Percentiles rank a stretch among this genome's conserved stretches.
phyloP scores from a whole-genome alignment of 768 basidiomycete genomes.

The Suillus hirtellus region DNA sequence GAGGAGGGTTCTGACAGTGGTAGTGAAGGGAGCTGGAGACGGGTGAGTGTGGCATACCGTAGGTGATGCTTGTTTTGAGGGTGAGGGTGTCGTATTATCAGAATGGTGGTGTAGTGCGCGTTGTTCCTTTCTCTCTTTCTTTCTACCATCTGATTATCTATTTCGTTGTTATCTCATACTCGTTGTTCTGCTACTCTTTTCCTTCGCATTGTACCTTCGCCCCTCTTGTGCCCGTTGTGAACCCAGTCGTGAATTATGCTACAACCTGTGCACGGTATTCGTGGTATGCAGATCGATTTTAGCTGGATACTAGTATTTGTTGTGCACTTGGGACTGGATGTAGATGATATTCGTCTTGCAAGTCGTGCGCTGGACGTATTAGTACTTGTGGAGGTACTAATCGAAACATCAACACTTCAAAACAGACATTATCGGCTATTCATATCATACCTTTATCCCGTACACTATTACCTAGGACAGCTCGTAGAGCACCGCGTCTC shows the following conservation, averaged over 20 bases:
- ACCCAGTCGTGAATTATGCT: neutral
- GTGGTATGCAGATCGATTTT: neutral
- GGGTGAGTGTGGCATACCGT: neutral
- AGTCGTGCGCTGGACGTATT: neutral
- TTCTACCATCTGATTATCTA: neutral
- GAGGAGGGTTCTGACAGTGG: neutral
- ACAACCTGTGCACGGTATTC: neutral
- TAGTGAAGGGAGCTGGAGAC: slow-evolving; percentile 4
- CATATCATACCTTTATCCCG: too few species aligned
- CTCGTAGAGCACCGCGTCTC: too few species aligned
- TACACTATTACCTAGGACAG: too few species aligned
- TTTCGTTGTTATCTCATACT: neutral
- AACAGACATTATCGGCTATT: too few species aligned
- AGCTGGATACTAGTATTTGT: neutral
- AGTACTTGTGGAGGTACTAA: too few species aligned
- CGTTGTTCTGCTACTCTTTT: neutral
- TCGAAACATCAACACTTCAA: too few species aligned
- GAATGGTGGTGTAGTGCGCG: neutral
- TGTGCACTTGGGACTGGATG: neutral
- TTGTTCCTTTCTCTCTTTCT: neutral
- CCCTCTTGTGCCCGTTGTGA: neutral
- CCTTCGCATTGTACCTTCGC: too few species aligned
- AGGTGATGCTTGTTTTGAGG: neutral
- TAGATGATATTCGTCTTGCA: neutral
- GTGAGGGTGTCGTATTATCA: neutral